These are phyloP conservation scores for Amborella trichopoda DNA, from an alignment of 164 flowering plant species.

Conservation along the genomic window DNA sequence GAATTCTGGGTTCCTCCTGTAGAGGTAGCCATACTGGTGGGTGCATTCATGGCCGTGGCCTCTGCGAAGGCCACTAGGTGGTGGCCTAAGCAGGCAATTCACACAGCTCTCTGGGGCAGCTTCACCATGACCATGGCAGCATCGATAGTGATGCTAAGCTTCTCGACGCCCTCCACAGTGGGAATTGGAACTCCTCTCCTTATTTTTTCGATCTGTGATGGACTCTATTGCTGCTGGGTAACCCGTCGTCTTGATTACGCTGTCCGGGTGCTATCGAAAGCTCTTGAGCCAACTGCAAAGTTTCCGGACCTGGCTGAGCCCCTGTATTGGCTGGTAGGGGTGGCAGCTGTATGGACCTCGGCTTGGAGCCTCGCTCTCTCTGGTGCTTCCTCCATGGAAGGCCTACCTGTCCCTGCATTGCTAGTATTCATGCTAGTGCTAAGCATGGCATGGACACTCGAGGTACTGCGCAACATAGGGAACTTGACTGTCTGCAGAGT, in stretches of 20 bases:
- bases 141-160: constrained; percentile 71
- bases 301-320: constrained; percentile 61
- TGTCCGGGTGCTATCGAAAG: constrained; percentile 29
- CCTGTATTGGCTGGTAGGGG: constrained; percentile 58
- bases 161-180: constrained; percentile 62
- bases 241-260: constrained; percentile 42
- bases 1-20: constrained; percentile 58
- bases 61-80: constrained; percentile 72
- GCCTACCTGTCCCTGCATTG: constrained; percentile 50
- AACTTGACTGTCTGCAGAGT: constrained; percentile 71
- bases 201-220: constrained; percentile 61
- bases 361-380: constrained; percentile 73
- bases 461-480: constrained; percentile 79
- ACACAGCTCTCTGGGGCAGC: constrained; percentile 60
- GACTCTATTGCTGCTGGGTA: constrained; percentile 87
- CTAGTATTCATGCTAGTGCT: constrained; percentile 39
- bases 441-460: constrained; percentile 81
- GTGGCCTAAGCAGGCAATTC: constrained; percentile 71
- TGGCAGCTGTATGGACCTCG: constrained; percentile 72
- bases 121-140: constrained; percentile 46
- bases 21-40: constrained; percentile 53
- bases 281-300: constrained; percentile 55
- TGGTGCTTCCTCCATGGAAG: constrained; percentile 68
- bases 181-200: constrained; percentile 56
- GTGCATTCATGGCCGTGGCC: constrained; percentile 50